Evolutionary conservation across 805 yeast species (phyloP), one percentile per base, ranked within the genome.

Genomic region (Priceomyces fermenticarens): DNA sequence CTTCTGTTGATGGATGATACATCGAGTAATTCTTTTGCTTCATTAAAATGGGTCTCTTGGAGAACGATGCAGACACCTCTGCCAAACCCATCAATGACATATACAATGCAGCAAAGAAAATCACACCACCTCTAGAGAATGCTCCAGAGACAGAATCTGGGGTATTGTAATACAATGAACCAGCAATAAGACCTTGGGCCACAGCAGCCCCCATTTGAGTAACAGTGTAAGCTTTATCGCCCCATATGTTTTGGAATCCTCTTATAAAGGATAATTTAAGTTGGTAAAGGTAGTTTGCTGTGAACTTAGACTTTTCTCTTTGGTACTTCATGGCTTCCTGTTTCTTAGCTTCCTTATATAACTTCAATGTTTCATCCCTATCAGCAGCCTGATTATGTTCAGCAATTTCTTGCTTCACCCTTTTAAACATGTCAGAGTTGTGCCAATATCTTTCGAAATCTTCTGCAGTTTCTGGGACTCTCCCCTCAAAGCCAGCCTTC

Each of bases 371-470:
- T 20, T 54, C 59, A 20, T 66, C 67, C 12, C 57, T 53, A 42
- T 54, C 32, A 12, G 40, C 32, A 14, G 38, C 20, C 11, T 39
- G 25, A 29, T 49, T 47, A 32, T 50, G 49, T 4, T 35, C 46
- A 37, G 50, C 44, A 32, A 66, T 54, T 30, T 64, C 61, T 35
- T 53, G 51, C 30, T 44, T 39, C 12, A 59, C 45, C 2, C 14
- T 36, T 15, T 40, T 39, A 38, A 44, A 60, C 31, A 57, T 56
- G 2, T 65, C 60, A 3, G 87, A 80, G 2, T 64, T 53, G 32
- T 57, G 53, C 91, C 90, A 85, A 49, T 70, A 68, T 6, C 56
- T 58, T 44, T 72, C 77, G 70, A 85, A 83, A 51, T 84, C 87
- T 17, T 65, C 70, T 0, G 88, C 77, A 8, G 82, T 77, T 15